phyloP scores from a whole-genome alignment of 371 early-diverging fungal genomes.

The Saksenaea oblongispora region DNA sequence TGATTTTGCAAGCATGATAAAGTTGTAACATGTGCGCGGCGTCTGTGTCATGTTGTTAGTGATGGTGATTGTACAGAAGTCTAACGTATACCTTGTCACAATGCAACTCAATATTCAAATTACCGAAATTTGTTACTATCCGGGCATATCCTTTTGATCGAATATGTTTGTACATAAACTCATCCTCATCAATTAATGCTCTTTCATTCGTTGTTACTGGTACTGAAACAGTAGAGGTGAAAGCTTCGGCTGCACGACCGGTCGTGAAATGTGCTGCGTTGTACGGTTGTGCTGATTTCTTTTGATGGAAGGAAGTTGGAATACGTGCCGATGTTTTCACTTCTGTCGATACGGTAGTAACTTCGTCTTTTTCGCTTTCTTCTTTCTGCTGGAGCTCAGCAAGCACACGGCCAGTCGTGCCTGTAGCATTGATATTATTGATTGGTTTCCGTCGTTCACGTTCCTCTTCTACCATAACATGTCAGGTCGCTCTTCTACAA shows the following conservation, averaged over 20 bases:
- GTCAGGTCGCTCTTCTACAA: background rate
- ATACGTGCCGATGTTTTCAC: slow-evolving; percentile 17
- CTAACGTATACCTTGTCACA: slow-evolving; percentile 78
- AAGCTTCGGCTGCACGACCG: slow-evolving; percentile 78
- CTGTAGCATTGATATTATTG: slow-evolving; percentile 70
- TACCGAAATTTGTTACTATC: slow-evolving; percentile 82
- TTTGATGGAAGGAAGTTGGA: slow-evolving; percentile 43
- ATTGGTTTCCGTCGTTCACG: slow-evolving; percentile 47
- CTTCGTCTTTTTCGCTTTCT: slow-evolving; percentile 27
- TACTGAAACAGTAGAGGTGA: slow-evolving; percentile 85
- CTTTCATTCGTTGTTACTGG: slow-evolving; percentile 73
- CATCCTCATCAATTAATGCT: slow-evolving; percentile 75
- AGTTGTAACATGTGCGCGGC: slow-evolving; percentile 91
- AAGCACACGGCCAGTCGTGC: slow-evolving; percentile 64
- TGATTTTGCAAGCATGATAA: slow-evolving; percentile 79
- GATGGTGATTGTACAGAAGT: too few species aligned
- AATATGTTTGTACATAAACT: slow-evolving; percentile 83
- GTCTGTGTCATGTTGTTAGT: slow-evolving; percentile 51
- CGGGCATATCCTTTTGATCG: slow-evolving; percentile 78
- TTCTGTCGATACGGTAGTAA: slow-evolving; percentile 16
- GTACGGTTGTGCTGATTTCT: slow-evolving; percentile 54
- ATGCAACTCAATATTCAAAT: slow-evolving; percentile 84
- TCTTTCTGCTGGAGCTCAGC: slow-evolving; percentile 51
- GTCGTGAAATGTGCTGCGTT: slow-evolving; percentile 86
- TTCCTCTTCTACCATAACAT: slow-evolving; percentile 36